Base-by-base conservation (phyloP, 2,329 filamentous ascomycete genomes). In the Knufia petricola region DNA sequence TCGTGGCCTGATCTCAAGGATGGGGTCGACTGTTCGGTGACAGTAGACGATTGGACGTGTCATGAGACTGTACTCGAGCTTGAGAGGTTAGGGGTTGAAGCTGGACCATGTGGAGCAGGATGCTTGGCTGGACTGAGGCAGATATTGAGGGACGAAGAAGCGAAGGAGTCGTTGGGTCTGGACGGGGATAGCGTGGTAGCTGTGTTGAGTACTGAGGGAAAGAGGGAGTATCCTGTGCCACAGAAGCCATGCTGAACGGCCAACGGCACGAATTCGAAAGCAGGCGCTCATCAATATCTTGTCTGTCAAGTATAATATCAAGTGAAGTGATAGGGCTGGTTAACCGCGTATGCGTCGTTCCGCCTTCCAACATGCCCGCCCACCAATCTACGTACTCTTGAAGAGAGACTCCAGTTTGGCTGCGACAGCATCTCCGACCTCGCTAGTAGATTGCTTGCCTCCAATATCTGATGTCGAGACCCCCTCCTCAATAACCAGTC, bases 381-480 rank as follows among this genome's bases (percentile, higher is more conserved):
- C 26, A 28, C 4, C 19, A 21, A 24, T 32, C 23, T 32, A 48
- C 24, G 7, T 7, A 13, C 39, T 34, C 66, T 76, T 74, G 59
- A 92, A 72, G 44, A 88, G 68, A 66, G 78, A 79, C 65, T 78
- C 74, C 50, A 95, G 70, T 72, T 94, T 82, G 41, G 76, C 76
- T 1, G 82, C 81, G 55, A 95, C 75, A 2, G 85, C 86, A 67
- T 95, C 85, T 51, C 88, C 87, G n/a, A 87, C 84, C 61, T 92
- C 80, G 38, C 67, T 72, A 3, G 90, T 96, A 55, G 74, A 79
- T 9, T 81, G 74, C 47, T 68, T 77, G 50, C 92, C 90, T 41
- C 87, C 87, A 58, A 96, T 85, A 64, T 96, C 90, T 64, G 78
- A 83, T 13, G 90, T 95, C 54, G 81, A 75, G 41, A 89, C 68